A percentile compares a stretch with the other conserved stretches of the same genome.
Evolutionary conservation across 2,329 filamentous ascomycete species (phyloP).

Genomic region (Biscogniauxia sp.): DNA sequence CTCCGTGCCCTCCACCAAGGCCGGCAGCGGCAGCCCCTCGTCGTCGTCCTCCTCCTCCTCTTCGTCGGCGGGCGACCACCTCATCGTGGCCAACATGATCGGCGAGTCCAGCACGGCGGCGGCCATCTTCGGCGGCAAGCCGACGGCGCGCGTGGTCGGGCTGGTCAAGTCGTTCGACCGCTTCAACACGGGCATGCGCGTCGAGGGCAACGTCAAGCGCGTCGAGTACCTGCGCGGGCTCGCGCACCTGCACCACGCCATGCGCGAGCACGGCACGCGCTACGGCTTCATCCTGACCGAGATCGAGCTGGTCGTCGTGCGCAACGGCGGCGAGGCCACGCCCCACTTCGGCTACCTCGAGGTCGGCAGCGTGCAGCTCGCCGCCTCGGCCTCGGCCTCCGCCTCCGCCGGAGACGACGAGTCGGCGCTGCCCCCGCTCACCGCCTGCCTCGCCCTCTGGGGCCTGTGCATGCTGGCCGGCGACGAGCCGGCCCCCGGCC

Average conservation of each 20-base stretch:
- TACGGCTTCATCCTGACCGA: constrained; percentile 97
- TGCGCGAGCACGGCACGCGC: constrained; percentile 89
- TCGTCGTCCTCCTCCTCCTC: constrained; percentile 16
- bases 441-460: constrained; percentile 73
- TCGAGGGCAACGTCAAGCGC: constrained; percentile 77
- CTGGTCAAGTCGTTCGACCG: constrained; percentile 90
- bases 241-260: constrained; percentile 80
- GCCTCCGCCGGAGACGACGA: constrained; percentile 32
- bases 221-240: constrained; percentile 88
- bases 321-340: constrained; percentile 67
- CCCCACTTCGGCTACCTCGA: constrained; percentile 91
- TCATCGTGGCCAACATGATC: constrained; percentile 64
- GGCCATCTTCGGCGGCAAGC: constrained; percentile 47
- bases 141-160: constrained; percentile 50
- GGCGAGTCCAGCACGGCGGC: constrained; percentile 56
- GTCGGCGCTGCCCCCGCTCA: constrained; percentile 49
- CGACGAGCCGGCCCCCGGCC: constrained; percentile 57
- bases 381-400: constrained; percentile 35
- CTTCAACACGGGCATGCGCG: constrained; percentile 94
- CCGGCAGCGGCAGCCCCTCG: constrained; percentile 23
- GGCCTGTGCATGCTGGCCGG: constrained; percentile 71
- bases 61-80: constrained; percentile 45
- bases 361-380: constrained; percentile 60
- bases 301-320: constrained; percentile 89
- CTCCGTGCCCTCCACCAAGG: constrained; percentile 40